Evolutionary conservation across 164 flowering plant genomes (phyloP), one percentile per base, ranked within the genome.

Genomic region (Akebia trifoliata): DNA sequence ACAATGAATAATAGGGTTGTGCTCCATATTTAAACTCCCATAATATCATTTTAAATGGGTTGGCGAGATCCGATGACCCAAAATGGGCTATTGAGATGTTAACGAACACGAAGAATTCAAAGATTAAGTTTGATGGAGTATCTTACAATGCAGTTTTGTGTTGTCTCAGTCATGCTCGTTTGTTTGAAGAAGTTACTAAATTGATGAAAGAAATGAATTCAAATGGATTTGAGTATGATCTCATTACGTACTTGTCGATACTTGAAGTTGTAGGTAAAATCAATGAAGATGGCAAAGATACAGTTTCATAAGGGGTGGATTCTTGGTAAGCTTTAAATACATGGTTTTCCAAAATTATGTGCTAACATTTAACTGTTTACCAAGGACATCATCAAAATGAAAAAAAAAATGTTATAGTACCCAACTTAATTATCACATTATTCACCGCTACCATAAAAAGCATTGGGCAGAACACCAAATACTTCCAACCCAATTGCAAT

Each of bases 111-210:
- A 84, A 85, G 53, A 24, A 63, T 44, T 85, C 94, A 18, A 58
- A 54, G 15, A 69, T 74, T 36, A 82, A 79, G 68, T 96, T 95
- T 1, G 97, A 93, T 81, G 87, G 79, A 9, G 88, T 90, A 29
- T 81, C 98, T 15, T 93, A 93, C 57, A 87, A 89, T 62, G 90
- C 98, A n/a, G 54, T 93, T 68, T 88, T 93, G 40, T 79, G 97
- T 18, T 83, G 87, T 72, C 81, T 93, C 22, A 86, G 95, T 55
- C 93, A 84, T 32, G 85, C 97, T 60, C 97, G 98, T 14, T 82
- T 84, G 95, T 83, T 93, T 69, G 97, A 90, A 62, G 95, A 85
- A 67, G 95, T 96, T 68, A 95, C 91, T 21, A 85, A 54, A 69
- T 67, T 93, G 46, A 93, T 87, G 97, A 84, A 76, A 64, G 95